phyloP scores from a whole-genome alignment of 345 rosid genomes.

The Syzygium grande region DNA sequence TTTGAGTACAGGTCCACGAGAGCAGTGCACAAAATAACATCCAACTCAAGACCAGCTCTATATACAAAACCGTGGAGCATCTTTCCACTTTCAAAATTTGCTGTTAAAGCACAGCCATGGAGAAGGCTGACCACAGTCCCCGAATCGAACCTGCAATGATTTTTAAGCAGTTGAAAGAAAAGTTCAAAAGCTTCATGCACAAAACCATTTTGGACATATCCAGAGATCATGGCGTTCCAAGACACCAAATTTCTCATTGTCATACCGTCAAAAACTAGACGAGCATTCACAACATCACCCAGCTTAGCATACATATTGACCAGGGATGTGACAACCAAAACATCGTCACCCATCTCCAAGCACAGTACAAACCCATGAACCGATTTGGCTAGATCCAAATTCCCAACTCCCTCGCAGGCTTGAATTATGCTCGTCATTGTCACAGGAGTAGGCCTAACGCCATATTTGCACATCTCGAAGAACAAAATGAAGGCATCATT shows the following conservation, averaged over 20 bases:
- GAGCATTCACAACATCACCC: conserved; percentile 7
- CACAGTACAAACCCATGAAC: conserved; percentile 11
- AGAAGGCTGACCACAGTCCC: conserved; percentile 18
- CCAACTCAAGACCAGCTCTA: conserved; percentile 8
- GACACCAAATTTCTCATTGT: conserved; percentile 7
- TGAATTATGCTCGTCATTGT: conserved; percentile 9
- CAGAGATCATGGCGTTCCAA: conserved; percentile 23
- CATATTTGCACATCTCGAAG: not conserved
- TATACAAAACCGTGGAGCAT: conserved; percentile 6
- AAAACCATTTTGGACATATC: conserved; percentile 9
- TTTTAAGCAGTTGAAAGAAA: conserved; percentile 1
- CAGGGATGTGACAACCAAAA: conserved; percentile 14
- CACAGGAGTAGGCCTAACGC: conserved; percentile 4
- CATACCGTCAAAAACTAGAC: conserved; percentile 6
- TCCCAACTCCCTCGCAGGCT: not conserved
- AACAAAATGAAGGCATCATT: conserved; percentile 1
- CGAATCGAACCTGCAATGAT: conserved; percentile 2
- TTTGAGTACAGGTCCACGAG: conserved; percentile 11
- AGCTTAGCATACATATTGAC: conserved; percentile 13
- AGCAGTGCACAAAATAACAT: conserved; percentile 10
- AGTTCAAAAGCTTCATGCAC: conserved; percentile 12
- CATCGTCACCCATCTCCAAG: conserved; percentile 9
- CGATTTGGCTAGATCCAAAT: conserved; percentile 10
- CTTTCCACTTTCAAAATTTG: conserved; percentile 12
- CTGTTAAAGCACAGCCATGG: conserved; percentile 11